phyloP scores from a whole-genome alignment of 176 grass and related monocot genomes.

The Cocos nucifera region DNA sequence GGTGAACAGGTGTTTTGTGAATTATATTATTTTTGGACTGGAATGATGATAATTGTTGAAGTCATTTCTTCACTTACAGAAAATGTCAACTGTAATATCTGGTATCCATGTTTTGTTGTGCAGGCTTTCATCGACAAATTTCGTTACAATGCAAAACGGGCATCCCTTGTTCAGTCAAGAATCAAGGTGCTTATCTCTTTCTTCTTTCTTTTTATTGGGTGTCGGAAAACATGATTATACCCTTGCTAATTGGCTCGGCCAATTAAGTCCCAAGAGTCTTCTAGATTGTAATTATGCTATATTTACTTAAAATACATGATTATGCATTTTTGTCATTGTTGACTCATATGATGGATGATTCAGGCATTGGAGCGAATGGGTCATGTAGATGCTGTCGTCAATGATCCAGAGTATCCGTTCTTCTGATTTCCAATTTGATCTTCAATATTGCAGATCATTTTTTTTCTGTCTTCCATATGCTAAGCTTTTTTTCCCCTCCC shows the following conservation, averaged over 20 bases:
- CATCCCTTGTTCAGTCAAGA: constrained; percentile 97
- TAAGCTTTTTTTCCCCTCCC: constrained; percentile 26
- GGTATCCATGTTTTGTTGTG: constrained; percentile 8
- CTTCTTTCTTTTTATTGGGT: no score
- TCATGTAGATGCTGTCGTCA: constrained; percentile 79
- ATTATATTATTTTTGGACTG: no score
- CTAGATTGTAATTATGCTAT: no score
- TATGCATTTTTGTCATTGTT: constrained; percentile 18
- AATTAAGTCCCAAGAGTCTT: no score
- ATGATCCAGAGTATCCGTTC: constrained; percentile 81
- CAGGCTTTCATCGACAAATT: constrained; percentile 96
- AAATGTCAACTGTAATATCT: no score
- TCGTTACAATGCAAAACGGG: constrained; percentile 86
- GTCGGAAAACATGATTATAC: no score
- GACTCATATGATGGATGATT: constrained; percentile 12
- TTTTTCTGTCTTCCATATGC: background rate
- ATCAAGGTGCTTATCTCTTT: constrained; percentile 48
- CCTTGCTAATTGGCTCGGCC: no score
- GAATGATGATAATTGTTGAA: no score
- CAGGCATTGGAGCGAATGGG: constrained; percentile 94
- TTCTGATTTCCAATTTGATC: constrained; percentile 10
- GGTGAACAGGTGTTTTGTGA: no score
- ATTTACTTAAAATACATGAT: background rate
- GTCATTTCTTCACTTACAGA: no score
- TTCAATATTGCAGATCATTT: background rate